Evolutionary conservation across 129 eudicot genomes (phyloP).

Genomic region (Pseudognaphalium luteoalbum): DNA sequence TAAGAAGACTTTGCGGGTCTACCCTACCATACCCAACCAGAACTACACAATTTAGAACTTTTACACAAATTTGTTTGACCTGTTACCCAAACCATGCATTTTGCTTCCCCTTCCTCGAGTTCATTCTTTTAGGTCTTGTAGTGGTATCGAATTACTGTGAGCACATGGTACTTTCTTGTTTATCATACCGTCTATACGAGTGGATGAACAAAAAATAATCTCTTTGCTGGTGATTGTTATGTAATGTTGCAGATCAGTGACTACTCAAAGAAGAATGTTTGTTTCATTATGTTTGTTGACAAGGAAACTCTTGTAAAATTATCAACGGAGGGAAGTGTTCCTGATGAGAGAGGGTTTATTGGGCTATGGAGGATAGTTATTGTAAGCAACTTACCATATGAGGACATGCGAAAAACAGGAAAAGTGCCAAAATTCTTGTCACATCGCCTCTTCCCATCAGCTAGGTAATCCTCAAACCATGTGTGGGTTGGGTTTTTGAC

Average conservation of each 20-base stretch:
- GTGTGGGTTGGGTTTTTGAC: neutral
- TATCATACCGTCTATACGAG: neutral
- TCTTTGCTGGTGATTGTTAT: constrained; percentile 7
- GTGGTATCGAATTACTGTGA: neutral
- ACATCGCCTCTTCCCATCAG: constrained; percentile 95
- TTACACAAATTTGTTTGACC: neutral
- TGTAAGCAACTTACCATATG: constrained; percentile 79
- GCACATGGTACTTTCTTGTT: neutral
- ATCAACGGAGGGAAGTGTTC: constrained; percentile 70
- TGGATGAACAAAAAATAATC: neutral
- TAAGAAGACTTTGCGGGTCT: neutral
- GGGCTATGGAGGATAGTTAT: constrained; percentile 90
- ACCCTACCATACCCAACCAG: neutral
- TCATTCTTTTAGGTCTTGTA: neutral
- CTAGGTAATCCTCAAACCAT: constrained; percentile 58
- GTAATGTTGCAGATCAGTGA: constrained; percentile 72
- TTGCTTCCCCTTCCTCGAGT: neutral
- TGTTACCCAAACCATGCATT: neutral
- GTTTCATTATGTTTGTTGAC: constrained; percentile 89
- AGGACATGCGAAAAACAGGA: constrained; percentile 95
- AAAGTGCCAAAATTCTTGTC: constrained; percentile 94
- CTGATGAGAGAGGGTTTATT: constrained; percentile 65
- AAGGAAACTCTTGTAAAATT: constrained; percentile 67
- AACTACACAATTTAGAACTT: neutral
- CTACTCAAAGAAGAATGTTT: constrained; percentile 77